Evolutionary conservation across 768 basidiomycete species (phyloP).

Genomic region (Leucocoprinus sp.): DNA sequence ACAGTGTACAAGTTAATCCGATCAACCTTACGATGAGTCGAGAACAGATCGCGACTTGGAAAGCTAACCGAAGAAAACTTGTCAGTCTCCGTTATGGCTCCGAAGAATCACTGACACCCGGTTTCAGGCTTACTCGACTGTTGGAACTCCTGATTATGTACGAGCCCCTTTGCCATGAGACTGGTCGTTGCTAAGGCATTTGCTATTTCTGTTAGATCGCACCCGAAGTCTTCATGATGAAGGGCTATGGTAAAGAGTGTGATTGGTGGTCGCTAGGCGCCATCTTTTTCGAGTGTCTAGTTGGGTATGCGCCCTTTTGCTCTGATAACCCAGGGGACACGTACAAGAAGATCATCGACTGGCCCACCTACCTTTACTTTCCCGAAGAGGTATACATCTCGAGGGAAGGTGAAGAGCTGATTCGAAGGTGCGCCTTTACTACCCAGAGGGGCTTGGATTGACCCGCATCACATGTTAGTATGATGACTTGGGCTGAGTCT

Average conservation of each 20-base stretch:
- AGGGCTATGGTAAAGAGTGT: constrained; percentile 97
- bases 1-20: constrained; percentile 96
- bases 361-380: constrained; percentile 86
- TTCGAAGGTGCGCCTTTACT: constrained; percentile 53
- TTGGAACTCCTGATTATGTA: constrained; percentile 54
- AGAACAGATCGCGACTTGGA: constrained; percentile 97
- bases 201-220: constrained; percentile 57
- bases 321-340: constrained; percentile 95
- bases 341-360: constrained; percentile 97
- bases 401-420: constrained; percentile 84
- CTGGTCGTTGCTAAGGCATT: background rate
- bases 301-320: constrained; percentile 98
- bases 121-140: constrained; percentile 85
- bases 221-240: constrained; percentile 94
- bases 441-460: background rate
- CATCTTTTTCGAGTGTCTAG: constrained; percentile 98
- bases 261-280: constrained; percentile 99
- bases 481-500: constrained; percentile 78
- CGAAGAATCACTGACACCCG: background rate
- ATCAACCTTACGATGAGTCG: constrained; percentile 97
- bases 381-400: constrained; percentile 95
- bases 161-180: constrained; percentile 15
- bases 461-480: constrained; percentile 29
- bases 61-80: constrained; percentile 93
- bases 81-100: constrained; percentile 30